Conservation (phyloP, 441 rosid species). For the Melastoma candidum region DNA sequence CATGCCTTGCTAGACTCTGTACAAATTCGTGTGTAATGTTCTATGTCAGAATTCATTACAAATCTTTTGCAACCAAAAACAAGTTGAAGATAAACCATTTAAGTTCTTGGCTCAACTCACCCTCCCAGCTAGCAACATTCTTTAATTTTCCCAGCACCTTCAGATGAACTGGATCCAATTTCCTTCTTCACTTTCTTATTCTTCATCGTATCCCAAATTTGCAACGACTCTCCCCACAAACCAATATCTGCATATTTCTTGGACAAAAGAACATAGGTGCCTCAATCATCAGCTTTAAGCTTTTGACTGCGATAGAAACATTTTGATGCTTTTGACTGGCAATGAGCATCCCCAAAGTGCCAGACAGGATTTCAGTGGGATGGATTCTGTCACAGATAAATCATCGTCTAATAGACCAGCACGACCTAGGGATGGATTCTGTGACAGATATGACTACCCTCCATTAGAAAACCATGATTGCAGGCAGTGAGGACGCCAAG, state of each 20-base stretch:
- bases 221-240: slow-evolving; percentile 16
- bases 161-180: slow-evolving; percentile 19
- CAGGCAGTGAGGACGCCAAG: slow-evolving; percentile 27
- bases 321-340: slow-evolving; percentile 21
- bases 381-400: slow-evolving; percentile 10
- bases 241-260: slow-evolving; percentile 23
- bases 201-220: slow-evolving; percentile 11
- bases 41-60: too few species aligned
- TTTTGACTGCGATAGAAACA: slow-evolving; percentile 18
- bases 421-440: slow-evolving; percentile 20
- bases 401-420: slow-evolving; percentile 19
- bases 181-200: slow-evolving; percentile 18
- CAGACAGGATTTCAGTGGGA: slow-evolving; percentile 20
- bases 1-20: too few species aligned
- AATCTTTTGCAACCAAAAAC: too few species aligned
- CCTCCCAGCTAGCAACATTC: slow-evolving; percentile 21
- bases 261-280: slow-evolving; percentile 20
- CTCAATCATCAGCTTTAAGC: slow-evolving; percentile 23
- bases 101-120: too few species aligned
- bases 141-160: slow-evolving; percentile 10
- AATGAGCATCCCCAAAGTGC: slow-evolving; percentile 24
- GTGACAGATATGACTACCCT: slow-evolving; percentile 16
- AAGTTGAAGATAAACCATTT: too few species aligned
- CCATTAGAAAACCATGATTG: slow-evolving; percentile 22
- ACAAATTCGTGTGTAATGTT: too few species aligned